These are phyloP conservation scores for Aspergillus sp. DNA, from an alignment of 2,329 filamentous ascomycete genomes.

Conservation along the genomic window DNA sequence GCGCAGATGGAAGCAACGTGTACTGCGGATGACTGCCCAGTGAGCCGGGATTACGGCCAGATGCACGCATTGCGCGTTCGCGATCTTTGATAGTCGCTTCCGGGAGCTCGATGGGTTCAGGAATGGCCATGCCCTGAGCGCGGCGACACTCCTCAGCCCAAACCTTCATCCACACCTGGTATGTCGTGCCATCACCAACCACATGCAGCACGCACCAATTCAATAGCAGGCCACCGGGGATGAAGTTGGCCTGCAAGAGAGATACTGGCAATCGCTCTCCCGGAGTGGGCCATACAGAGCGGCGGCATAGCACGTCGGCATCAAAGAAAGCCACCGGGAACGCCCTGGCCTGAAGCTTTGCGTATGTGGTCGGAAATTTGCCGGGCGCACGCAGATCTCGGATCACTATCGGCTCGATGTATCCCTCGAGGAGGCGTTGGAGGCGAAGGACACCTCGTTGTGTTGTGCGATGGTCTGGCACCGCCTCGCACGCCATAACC, in stretches of 20 bases:
- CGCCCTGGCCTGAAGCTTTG: constrained; percentile 36
- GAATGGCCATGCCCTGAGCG: constrained; percentile 29
- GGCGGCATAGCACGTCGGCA: constrained; percentile 43
- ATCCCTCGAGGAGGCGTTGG: constrained; percentile 10
- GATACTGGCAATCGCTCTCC: constrained; percentile 43
- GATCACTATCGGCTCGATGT: neutral
- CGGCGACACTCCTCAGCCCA: constrained; percentile 42
- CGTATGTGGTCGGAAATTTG: constrained; percentile 38
- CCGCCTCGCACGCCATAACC: constrained; percentile 34
- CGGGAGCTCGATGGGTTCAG: constrained; percentile 26
- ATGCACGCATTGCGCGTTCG: constrained; percentile 31
- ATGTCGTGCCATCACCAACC: constrained; percentile 38
- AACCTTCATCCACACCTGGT: constrained; percentile 34
- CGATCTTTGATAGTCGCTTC: constrained; percentile 34
- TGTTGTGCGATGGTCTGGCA: constrained; percentile 33
- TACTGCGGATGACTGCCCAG: constrained; percentile 37
- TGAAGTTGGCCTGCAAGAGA: constrained; percentile 53
- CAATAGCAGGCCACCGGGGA: constrained; percentile 54
- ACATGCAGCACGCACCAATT: constrained; percentile 40
- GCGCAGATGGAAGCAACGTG: constrained; percentile 33
- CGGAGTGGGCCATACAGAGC: constrained; percentile 33
- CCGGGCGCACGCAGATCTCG: neutral
- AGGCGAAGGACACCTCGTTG: constrained; percentile 38
- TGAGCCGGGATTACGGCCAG: constrained; percentile 30
- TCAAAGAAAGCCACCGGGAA: constrained; percentile 55